These are phyloP conservation scores for Calocera viscosa DNA, from an alignment of 768 basidiomycete species.

Conservation along the genomic window DNA sequence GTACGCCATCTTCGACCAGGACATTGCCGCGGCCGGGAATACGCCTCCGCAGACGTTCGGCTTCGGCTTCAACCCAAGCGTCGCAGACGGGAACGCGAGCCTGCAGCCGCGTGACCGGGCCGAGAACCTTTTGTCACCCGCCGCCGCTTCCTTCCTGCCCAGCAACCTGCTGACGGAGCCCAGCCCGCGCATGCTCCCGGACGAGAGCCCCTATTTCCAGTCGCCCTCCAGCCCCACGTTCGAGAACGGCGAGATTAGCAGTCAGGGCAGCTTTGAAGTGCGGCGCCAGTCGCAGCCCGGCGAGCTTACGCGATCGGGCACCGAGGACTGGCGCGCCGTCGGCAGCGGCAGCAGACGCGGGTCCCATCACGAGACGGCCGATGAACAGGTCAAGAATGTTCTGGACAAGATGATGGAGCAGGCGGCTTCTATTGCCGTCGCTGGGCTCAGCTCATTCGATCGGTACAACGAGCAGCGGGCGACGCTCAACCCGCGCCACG, in stretches of 20 bases:
- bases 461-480: slow-evolving; percentile 5
- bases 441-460: background rate
- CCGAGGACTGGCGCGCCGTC: slow-evolving; percentile 6
- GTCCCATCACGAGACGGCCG: background rate
- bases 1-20: slow-evolving; percentile 2
- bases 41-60: slow-evolving; percentile 1
- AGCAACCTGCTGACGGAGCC: background rate
- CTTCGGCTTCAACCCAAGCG: background rate
- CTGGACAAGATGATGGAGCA: slow-evolving; percentile 2
- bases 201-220: background rate
- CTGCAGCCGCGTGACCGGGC: background rate
- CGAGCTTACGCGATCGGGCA: background rate
- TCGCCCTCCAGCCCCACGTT: background rate
- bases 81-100: background rate
- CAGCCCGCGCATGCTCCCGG: background rate
- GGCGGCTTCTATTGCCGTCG: background rate
- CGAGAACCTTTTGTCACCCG: background rate
- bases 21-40: slow-evolving; percentile 4
- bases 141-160: background rate
- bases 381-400: background rate
- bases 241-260: slow-evolving; percentile 1
- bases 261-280: background rate
- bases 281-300: background rate
- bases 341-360: slow-evolving; percentile 7
- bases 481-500: background rate